Base-by-base conservation (phyloP, 1,284 basidiomycete genomes). In the Cyathus olla region DNA sequence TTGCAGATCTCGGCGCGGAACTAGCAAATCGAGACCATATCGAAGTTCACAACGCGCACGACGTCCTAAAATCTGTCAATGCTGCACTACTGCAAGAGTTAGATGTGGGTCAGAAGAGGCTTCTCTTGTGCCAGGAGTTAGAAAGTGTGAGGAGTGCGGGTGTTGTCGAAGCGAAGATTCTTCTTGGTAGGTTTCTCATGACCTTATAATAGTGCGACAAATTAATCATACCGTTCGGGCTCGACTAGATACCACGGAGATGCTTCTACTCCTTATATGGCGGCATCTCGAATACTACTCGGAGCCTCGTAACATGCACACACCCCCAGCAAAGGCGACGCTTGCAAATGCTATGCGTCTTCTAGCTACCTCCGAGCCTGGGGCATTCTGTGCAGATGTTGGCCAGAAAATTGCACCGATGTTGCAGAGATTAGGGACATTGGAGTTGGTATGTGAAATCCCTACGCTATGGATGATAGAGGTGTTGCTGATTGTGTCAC, bases 191-290 rank as follows among this genome's bases (percentile, higher is more conserved):
- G 56, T 64, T 28, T 44, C 49, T 65, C 40, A 27, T 37, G 39
- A 63, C 44, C 10, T 27, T 19, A 9, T 50, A 21, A 4, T 48
- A 13, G 29, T 53, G 26, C 15, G 28, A n/a, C 39, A 52, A 58
- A 55, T 63, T 29, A 62, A 9, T n/a, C n/a, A 10, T 22, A 39
- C 35, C 17, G 31, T 35, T 13, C 13, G 31, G 8, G 31, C 31
- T 27, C 50, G 29, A 50, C 5, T 66, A 92, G 94, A 90, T 65
- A 90, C 91, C 50, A 81, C 92, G 52, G 96, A 98, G 77, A 93
- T 96, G 83, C 77, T 95, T 8, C 81, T 98, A 8, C 83, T 98
- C 6, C 82, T 98, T 27, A 83, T 96, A 13, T 97, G 95, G 91
- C 86, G 95, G 35, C 96, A 98, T 73, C 73, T 97, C 40, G 84